Evolutionary conservation across 2,329 filamentous ascomycete genomes (phyloP), one percentile per base, ranked within the genome.

Genomic region (Pseudogymnoascus sp.): DNA sequence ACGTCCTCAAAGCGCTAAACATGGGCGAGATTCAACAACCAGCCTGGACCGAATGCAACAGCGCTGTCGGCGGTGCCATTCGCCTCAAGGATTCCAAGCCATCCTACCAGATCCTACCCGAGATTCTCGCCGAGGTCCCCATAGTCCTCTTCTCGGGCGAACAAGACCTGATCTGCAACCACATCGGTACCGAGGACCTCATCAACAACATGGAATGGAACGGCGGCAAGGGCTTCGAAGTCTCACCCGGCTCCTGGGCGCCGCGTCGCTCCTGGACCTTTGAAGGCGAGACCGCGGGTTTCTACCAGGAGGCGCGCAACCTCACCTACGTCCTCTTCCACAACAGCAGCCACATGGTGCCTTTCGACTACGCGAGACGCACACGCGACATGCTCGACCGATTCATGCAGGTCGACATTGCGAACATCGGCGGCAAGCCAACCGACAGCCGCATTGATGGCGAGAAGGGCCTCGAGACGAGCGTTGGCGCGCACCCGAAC

Each of bases 291-390:
- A 78, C 85, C 1, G 92, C 92, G 3, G 94, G 94, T 25, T 91
- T 95, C 71, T 99, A 93, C 81, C 95, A 99, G 75, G 85, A 92
- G 73, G 93, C 94, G 1, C 87, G 95, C 67, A 99, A 99, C 76
- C 78, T 99, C 65, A 97, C 94, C 0, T 99, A 99, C 72, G 87
- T 99, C 33, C 81, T 95, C 41, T 96, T 97, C 77, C 91, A 96
- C 79, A 96, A 99, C 74, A 87, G 91, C 13, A 96, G 90, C 59
- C 94, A 99, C 75, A 99, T 99, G 94, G 94, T 99, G 1, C 95
- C 94, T 0, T 97, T 94, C 71, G 93, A 99, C 75, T 90, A 89
- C 69, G 88, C 93, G 1, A 86, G 91, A 58, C 88, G 92, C 64
- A 89, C 87, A 17, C 85, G 93, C 65, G 94, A 97, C 74, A 99